A percentile compares a stretch with the other conserved stretches of the same genome.
phyloP scores from a whole-genome alignment of 352 stramenopile species.

The Phytophthora macrochlamydospora region DNA sequence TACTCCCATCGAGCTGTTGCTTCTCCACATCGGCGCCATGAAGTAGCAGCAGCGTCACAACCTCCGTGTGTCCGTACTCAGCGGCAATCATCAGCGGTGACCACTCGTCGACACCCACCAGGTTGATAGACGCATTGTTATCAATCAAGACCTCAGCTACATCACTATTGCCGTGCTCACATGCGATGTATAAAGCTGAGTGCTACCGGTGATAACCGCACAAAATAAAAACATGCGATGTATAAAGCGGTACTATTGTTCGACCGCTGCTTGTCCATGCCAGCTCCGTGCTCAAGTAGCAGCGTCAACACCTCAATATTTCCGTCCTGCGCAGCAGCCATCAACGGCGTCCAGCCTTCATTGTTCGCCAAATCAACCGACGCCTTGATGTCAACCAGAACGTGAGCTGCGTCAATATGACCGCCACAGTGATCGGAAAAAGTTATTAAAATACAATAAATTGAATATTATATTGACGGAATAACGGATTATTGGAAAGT shows the following conservation, averaged over 20 bases:
- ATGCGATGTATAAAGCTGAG: conserved; percentile 5
- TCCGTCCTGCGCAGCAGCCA: not conserved
- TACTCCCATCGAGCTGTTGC: not conserved
- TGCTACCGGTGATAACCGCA: not conserved
- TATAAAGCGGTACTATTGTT: not conserved
- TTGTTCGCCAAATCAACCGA: not conserved
- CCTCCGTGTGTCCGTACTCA: not conserved
- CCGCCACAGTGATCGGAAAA: too few relatives aligned
- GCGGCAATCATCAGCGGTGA: not conserved
- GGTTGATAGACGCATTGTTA: not conserved
- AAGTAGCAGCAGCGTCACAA: not conserved
- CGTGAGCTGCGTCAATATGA: not conserved
- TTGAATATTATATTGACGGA: too few relatives aligned
- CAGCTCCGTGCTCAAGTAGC: not conserved
- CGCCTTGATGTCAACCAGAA: not conserved
- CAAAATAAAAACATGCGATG: not conserved
- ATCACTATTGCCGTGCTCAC: not conserved
- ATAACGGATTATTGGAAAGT: too few relatives aligned
- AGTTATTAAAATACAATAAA: too few relatives aligned
- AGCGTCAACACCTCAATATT: not conserved
- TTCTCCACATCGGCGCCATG: not conserved
- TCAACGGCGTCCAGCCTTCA: not conserved
- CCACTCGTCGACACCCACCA: not conserved
- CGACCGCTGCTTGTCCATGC: not conserved
- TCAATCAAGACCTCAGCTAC: not conserved